Evolutionary conservation across 108 stramenopile species (phyloP).

Genomic region (Phaeodactylum tricornutum): DNA sequence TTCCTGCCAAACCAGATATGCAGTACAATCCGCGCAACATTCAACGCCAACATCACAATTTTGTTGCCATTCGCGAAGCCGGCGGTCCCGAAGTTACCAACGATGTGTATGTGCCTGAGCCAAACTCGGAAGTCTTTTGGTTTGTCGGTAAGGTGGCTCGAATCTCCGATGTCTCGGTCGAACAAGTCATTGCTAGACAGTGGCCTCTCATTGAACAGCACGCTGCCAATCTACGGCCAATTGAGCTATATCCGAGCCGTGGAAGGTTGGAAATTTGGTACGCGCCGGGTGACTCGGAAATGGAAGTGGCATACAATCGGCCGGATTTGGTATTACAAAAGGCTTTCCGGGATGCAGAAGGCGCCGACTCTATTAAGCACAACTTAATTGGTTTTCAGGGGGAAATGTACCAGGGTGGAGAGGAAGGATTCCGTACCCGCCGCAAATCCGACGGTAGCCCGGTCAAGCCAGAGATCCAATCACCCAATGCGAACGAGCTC

Average conservation of each 20-base stretch:
- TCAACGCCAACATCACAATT: slow-evolving; percentile 49
- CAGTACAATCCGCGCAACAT: slow-evolving; percentile 58
- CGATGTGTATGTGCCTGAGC: slow-evolving; percentile 70
- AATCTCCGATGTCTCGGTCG: slow-evolving; percentile 58
- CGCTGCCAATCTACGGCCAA: slow-evolving; percentile 54
- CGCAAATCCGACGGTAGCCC: slow-evolving; percentile 62
- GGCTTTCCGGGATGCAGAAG: slow-evolving; percentile 28
- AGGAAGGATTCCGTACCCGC: slow-evolving; percentile 68
- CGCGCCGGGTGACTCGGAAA: slow-evolving; percentile 73
- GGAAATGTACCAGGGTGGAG: slow-evolving; percentile 58
- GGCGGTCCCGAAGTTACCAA: slow-evolving; percentile 55
- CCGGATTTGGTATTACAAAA: slow-evolving; percentile 35
- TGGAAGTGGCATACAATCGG: slow-evolving; percentile 78
- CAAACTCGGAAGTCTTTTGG: slow-evolving; percentile 44
- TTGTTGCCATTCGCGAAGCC: slow-evolving; percentile 46
- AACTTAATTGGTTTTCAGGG: slow-evolving; percentile 68
- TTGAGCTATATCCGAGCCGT: slow-evolving; percentile 53
- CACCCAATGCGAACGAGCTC: slow-evolving; percentile 11
- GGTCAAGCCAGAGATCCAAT: slow-evolving; percentile 33
- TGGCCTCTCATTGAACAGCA: slow-evolving; percentile 75
- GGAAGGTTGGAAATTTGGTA: slow-evolving; percentile 60
- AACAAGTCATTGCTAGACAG: slow-evolving; percentile 48
- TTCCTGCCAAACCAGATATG: slow-evolving; percentile 53
- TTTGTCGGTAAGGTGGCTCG: slow-evolving; percentile 78
- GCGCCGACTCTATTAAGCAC: slow-evolving; percentile 23